phyloP scores from a whole-genome alignment of 371 early-diverging fungal genomes.

The Apophysomyces sp. region DNA sequence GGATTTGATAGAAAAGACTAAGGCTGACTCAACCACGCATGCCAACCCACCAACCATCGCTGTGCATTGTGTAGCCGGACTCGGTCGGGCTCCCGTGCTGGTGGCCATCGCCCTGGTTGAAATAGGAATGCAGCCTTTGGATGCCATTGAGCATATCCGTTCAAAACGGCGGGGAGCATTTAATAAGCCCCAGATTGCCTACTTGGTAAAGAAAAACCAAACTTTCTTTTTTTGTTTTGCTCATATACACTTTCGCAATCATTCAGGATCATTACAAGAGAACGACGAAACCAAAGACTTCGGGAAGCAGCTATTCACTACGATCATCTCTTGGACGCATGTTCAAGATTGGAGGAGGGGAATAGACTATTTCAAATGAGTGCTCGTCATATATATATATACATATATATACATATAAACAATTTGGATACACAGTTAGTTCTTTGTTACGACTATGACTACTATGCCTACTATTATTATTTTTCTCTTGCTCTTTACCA shows the following conservation, averaged over 20 bases:
- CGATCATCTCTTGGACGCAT: conserved; percentile 26
- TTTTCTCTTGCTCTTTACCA: no score
- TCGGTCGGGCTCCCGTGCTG: conserved; percentile 74
- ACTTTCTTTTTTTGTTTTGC: neutral
- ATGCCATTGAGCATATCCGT: conserved; percentile 77
- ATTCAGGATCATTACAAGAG: conserved; percentile 26
- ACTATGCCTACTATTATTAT: no score
- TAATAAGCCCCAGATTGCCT: conserved; percentile 81
- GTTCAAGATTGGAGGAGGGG: conserved; percentile 18
- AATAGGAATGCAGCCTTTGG: conserved; percentile 75
- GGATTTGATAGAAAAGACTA: conserved; percentile 53
- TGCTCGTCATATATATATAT: neutral
- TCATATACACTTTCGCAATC: neutral
- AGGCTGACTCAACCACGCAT: conserved; percentile 33
- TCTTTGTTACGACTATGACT: no score
- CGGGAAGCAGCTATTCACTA: conserved; percentile 6
- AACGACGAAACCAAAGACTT: conserved; percentile 14
- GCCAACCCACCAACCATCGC: conserved; percentile 65
- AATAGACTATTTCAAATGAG: neutral
- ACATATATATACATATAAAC: no score
- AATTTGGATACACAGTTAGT: no score
- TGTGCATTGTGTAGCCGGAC: conserved; percentile 87
- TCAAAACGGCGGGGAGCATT: conserved; percentile 78
- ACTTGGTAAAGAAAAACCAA: conserved; percentile 46
- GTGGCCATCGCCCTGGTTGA: conserved; percentile 84